Evolutionary conservation across 2,329 filamentous ascomycete species (phyloP).

Genomic region (Cadophora gregata): DNA sequence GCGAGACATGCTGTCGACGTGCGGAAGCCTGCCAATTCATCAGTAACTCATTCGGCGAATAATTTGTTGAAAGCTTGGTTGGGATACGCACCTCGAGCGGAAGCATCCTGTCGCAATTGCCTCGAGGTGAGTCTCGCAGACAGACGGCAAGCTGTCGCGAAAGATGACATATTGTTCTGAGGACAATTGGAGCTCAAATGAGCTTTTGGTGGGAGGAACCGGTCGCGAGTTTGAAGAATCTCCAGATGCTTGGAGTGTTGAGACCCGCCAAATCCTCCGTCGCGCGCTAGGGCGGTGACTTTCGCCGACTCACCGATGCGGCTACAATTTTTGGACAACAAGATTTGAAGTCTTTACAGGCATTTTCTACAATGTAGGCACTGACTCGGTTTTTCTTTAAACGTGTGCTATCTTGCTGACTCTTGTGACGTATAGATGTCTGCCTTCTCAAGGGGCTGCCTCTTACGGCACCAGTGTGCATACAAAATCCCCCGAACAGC

Average conservation of each 20-base stretch:
- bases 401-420: constrained; percentile 25
- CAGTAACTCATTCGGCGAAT: constrained; percentile 26
- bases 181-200: constrained; percentile 40
- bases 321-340: constrained; percentile 30
- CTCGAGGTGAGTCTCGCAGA: constrained; percentile 64
- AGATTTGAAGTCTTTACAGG: background rate
- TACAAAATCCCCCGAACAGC: constrained; percentile 25
- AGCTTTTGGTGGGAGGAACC: constrained; percentile 31
- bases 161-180: constrained; percentile 66
- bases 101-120: constrained; percentile 58
- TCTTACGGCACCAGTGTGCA: constrained; percentile 35
- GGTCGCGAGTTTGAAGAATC: constrained; percentile 27
- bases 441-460: constrained; percentile 45
- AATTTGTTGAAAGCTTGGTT: constrained; percentile 17
- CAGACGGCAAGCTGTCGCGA: constrained; percentile 67
- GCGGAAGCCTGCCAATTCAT: constrained; percentile 60
- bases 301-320: constrained; percentile 35
- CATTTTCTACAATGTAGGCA: constrained; percentile 29
- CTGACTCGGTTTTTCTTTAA: background rate
- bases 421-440: constrained; percentile 41
- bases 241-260: constrained; percentile 33
- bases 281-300: constrained; percentile 22
- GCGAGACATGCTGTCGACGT: constrained; percentile 68
- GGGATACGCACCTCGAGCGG: constrained; percentile 60
- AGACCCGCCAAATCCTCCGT: constrained; percentile 34